Evolutionary conservation across 148 eudicot species (phyloP).

Genomic region (Selenicereus undatus): DNA sequence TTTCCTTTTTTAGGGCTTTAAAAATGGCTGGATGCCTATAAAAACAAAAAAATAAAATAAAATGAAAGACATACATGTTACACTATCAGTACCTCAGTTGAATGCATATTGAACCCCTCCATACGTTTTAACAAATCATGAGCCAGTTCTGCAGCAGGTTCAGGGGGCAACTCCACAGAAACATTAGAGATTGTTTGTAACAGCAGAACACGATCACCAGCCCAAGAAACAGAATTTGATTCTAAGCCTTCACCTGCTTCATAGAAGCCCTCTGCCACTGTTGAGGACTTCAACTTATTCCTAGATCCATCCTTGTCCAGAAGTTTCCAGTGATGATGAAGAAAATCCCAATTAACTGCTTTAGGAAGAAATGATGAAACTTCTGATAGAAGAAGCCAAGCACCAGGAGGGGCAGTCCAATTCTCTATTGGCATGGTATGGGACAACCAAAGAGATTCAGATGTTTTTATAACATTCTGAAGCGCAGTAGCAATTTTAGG

Average conservation of each 20-base stretch:
- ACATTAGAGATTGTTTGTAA: slow-evolving; percentile 91
- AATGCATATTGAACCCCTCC: slow-evolving; percentile 81
- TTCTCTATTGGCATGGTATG: slow-evolving; percentile 72
- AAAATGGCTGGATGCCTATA: background rate
- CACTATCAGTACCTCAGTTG: slow-evolving; percentile 66
- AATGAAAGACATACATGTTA: background rate
- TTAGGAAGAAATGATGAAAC: slow-evolving; percentile 71
- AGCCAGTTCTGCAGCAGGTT: slow-evolving; percentile 95
- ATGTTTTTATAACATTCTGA: slow-evolving; percentile 65
- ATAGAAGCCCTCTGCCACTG: slow-evolving; percentile 24
- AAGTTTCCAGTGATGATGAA: slow-evolving; percentile 91
- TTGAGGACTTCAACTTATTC: slow-evolving; percentile 32
- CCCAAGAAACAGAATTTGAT: slow-evolving; percentile 68
- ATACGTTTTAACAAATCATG: slow-evolving; percentile 73
- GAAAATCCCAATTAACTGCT: slow-evolving; percentile 85
- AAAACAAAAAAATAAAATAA: background rate
- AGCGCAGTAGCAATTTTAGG: slow-evolving; percentile 64
- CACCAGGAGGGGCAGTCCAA: slow-evolving; percentile 96
- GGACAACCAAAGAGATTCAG: slow-evolving; percentile 70
- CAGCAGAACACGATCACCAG: slow-evolving; percentile 79
- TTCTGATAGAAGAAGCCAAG: slow-evolving; percentile 88
- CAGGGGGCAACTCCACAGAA: slow-evolving; percentile 76
- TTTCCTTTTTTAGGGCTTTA: background rate
- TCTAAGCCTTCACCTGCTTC: slow-evolving; percentile 40
- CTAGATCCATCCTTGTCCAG: slow-evolving; percentile 53